These are phyloP conservation scores for Cytidiella melzeri DNA, from an alignment of 768 basidiomycete species.

Conservation along the genomic window DNA sequence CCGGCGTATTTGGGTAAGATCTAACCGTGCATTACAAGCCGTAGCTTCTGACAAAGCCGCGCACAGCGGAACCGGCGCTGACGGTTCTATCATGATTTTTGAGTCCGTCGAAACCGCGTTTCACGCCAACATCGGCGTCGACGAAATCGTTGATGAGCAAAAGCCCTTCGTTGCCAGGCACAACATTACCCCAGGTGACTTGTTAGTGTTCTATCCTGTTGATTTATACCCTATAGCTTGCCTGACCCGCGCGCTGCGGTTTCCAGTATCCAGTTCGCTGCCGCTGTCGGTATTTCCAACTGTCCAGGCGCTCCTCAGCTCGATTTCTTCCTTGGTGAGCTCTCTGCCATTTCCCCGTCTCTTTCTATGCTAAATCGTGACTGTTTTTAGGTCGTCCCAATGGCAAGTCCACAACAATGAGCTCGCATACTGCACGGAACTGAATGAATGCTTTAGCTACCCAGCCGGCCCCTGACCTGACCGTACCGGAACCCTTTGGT, in stretches of 20 bases:
- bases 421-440: slow-evolving; percentile 1
- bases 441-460: slow-evolving; percentile 4
- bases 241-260: not conserved
- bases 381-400: not conserved
- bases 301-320: slow-evolving; percentile 25
- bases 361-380: not conserved
- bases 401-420: not conserved
- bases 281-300: slow-evolving; percentile 21
- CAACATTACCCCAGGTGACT: slow-evolving; percentile 37
- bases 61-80: slow-evolving; percentile 27
- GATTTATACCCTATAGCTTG: not conserved
- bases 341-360: not conserved
- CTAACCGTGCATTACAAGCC: not conserved
- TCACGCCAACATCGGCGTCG: slow-evolving; percentile 36
- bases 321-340: slow-evolving; percentile 16
- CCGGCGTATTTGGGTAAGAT: slow-evolving; percentile 15
- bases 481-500: slow-evolving; percentile 21
- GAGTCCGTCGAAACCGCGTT: slow-evolving; percentile 35
- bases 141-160: slow-evolving; percentile 27
- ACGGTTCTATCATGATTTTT: slow-evolving; percentile 46
- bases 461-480: slow-evolving; percentile 15
- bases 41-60: not conserved
- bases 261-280: slow-evolving; percentile 21
- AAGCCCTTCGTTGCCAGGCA: slow-evolving; percentile 30
- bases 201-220: slow-evolving; percentile 27